Evolutionary conservation across 2,329 filamentous ascomycete genomes (phyloP).

Genomic region (Cladosporium sp.): DNA sequence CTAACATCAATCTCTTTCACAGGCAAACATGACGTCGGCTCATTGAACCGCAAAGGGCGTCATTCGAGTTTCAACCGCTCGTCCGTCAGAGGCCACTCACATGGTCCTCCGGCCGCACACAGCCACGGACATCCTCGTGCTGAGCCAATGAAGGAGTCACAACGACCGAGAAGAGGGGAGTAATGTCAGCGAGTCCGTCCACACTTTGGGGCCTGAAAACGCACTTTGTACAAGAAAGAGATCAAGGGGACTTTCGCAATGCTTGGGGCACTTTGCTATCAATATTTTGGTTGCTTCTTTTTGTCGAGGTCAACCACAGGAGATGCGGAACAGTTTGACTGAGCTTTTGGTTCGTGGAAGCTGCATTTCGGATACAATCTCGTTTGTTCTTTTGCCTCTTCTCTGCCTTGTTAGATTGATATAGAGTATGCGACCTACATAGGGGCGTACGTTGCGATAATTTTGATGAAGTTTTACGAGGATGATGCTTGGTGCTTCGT

Average conservation of each 20-base stretch:
- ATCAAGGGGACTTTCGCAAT: neutral
- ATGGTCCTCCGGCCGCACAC: constrained; percentile 17
- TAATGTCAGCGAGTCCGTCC: constrained; percentile 1
- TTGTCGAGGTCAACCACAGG: neutral
- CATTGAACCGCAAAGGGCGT: constrained; percentile 1
- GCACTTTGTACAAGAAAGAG: neutral
- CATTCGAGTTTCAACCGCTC: neutral
- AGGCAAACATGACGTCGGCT: constrained; percentile 16
- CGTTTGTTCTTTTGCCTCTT: neutral
- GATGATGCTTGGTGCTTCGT: neutral
- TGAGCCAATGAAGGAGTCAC: constrained; percentile 22
- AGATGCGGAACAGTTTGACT: neutral
- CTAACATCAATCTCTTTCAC: neutral
- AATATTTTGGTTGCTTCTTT: neutral
- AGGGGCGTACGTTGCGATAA: neutral
- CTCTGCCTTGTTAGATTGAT: neutral
- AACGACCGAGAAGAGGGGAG: constrained; percentile 21
- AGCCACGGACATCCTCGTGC: constrained; percentile 21
- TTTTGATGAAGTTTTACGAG: neutral
- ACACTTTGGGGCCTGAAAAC: neutral
- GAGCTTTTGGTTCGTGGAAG: neutral
- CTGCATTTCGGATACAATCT: neutral
- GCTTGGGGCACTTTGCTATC: neutral
- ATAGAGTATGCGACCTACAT: neutral
- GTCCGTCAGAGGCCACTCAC: neutral